Evolutionary conservation across 331 rosid species (phyloP).

Genomic region (Dryas integrifolia): DNA sequence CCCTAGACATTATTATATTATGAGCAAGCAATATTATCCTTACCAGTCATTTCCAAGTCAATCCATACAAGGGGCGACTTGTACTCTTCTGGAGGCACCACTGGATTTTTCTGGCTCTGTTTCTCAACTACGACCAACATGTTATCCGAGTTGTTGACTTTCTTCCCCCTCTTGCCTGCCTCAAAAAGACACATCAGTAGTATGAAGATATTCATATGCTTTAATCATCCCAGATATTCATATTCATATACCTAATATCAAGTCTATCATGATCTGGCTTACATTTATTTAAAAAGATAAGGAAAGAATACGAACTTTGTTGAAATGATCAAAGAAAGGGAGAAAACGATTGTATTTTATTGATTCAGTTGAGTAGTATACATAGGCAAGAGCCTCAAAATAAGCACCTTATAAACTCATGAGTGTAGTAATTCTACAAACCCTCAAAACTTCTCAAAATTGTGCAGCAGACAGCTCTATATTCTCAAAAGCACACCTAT

Average conservation of each 20-base stretch:
- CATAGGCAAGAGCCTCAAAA: too few species aligned
- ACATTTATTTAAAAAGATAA: not conserved
- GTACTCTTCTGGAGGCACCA: slow-evolving; percentile 38
- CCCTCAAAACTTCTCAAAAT: too few species aligned
- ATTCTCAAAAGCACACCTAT: too few species aligned
- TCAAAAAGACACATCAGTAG: slow-evolving; percentile 28
- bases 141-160: slow-evolving; percentile 34
- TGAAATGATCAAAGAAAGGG: too few species aligned
- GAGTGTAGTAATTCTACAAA: too few species aligned
- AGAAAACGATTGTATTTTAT: not conserved
- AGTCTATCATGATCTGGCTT: not conserved
- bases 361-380: not conserved
- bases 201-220: slow-evolving; percentile 12
- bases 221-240: not conserved
- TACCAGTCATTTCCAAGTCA: slow-evolving; percentile 99
- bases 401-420: too few species aligned
- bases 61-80: slow-evolving; percentile 91
- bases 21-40: slow-evolving; percentile 14
- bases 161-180: slow-evolving; percentile 49
- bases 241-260: not conserved
- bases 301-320: too few species aligned
- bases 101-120: slow-evolving; percentile 24
- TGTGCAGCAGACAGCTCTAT: too few species aligned
- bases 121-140: slow-evolving; percentile 27
- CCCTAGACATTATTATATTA: not conserved